Conservation (phyloP, 306 rosid genomes). For the Lupinus albus region DNA sequence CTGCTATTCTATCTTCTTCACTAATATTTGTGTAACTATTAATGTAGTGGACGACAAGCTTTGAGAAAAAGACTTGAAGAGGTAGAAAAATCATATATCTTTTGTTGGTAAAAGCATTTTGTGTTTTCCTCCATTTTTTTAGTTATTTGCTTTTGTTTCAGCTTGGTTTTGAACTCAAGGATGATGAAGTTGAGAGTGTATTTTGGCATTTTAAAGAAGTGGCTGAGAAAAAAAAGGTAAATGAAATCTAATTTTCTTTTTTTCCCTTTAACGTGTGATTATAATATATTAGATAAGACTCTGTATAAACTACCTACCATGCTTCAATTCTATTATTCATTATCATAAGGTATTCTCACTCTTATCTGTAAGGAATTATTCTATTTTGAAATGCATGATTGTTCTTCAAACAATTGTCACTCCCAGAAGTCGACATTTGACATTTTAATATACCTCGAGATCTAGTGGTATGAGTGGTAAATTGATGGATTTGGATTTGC, state of each 20-base stretch:
- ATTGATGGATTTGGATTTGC: too few species aligned
- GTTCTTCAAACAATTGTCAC: too few species aligned
- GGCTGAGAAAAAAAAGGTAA: conserved; percentile 84
- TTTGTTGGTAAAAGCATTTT: not conserved
- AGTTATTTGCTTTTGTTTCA: conserved; percentile 38
- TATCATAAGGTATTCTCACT: too few species aligned
- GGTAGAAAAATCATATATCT: conserved; percentile 47
- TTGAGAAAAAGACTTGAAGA: conserved; percentile 65
- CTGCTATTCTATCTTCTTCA: not conserved
- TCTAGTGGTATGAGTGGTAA: too few species aligned
- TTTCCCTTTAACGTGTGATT: too few species aligned
- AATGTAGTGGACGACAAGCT: conserved; percentile 89
- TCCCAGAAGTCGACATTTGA: too few species aligned
- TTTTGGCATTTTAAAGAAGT: conserved; percentile 78
- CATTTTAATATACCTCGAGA: too few species aligned
- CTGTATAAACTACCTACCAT: too few species aligned
- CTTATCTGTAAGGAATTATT: too few species aligned
- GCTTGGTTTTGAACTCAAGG: conserved; percentile 76
- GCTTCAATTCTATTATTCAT: too few species aligned
- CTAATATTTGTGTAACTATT: not conserved
- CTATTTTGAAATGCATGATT: too few species aligned
- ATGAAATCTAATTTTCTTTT: not conserved
- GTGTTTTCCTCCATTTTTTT: not conserved
- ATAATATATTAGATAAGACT: too few species aligned
- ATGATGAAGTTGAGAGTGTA: conserved; percentile 54